Base-by-base conservation (phyloP, 2,329 filamentous ascomycete species). In the Lizonia empirigonia region DNA sequence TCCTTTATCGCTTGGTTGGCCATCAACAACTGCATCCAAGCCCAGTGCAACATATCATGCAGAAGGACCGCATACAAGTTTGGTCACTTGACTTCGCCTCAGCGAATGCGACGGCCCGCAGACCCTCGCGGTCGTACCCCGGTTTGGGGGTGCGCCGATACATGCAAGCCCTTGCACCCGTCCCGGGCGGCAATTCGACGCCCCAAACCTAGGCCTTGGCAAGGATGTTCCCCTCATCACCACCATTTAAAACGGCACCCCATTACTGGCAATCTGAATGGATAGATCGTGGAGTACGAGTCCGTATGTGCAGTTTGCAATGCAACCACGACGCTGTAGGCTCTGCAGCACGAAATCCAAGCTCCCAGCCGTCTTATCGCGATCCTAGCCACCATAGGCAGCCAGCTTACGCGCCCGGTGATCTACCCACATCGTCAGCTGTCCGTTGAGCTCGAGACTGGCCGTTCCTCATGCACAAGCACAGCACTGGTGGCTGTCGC, bases 61-160 rank as follows among this genome's bases (percentile, higher is more conserved):
- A 70, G 64, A 59, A 65, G 55, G 64, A 60, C 78, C 81, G 82
- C 82, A 85, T 85, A 71, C 68, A 64, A 68, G 78, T 77, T 71
- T 74, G 74, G 76, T 85, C 82, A 85, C 82, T 85, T 85, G 83
- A 85, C 80, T 65, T 76, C 70, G 69, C 70, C 67, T 69, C 72
- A 69, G 68, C 70, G 68, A 71, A 72, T 72, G 67, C 68, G 60
- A 68, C 66, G 65, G 69, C 63, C 68, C 70, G 65, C 63, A 58
- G 56, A 56, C 60, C 64, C 64, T 65, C 69, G 69, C 63, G 55
- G 54, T 39, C 56, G 57, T 49, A 67, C 57, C 65, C 68, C 58
- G 66, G 68, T 59, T 63, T 61, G 56, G 60, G 55, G 58, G 60
- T 68, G 70, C 67, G 67, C 63, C 54, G 42, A 57, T 56, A 54